These are phyloP conservation scores for Xylariaceae sp. DNA, from an alignment of 2,329 filamentous ascomycete species.

Conservation along the genomic window DNA sequence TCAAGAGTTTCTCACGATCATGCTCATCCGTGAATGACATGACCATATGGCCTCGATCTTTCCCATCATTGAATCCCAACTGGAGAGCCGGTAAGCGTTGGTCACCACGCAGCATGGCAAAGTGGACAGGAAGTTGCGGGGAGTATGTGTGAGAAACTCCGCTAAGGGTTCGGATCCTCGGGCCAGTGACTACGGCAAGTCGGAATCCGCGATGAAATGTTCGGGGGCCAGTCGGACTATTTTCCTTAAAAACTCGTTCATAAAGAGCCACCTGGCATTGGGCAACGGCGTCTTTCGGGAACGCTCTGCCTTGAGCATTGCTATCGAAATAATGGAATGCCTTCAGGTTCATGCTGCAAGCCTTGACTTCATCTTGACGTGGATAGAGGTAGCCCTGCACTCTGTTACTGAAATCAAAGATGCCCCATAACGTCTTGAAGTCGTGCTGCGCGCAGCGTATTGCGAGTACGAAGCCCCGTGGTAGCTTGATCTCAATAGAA, in stretches of 20 bases:
- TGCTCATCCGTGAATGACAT: constrained; percentile 70
- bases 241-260: constrained; percentile 62
- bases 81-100: constrained; percentile 63
- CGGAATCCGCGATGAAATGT: constrained; percentile 74
- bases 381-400: constrained; percentile 66
- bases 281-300: constrained; percentile 67
- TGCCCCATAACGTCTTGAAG: constrained; percentile 71
- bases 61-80: constrained; percentile 62
- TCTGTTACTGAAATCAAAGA: constrained; percentile 78
- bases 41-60: constrained; percentile 64
- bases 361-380: constrained; percentile 61
- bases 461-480: constrained; percentile 67
- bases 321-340: constrained; percentile 79
- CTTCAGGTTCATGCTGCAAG: constrained; percentile 64
- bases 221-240: constrained; percentile 66
- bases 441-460: constrained; percentile 70
- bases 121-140: constrained; percentile 64
- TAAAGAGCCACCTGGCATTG: constrained; percentile 71
- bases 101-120: constrained; percentile 69
- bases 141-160: constrained; percentile 66
- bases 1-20: constrained; percentile 66
- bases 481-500: constrained; percentile 63
- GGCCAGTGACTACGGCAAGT: constrained; percentile 69
- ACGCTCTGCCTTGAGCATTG: constrained; percentile 60
- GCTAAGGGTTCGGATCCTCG: constrained; percentile 70